Evolutionary conservation across 495 filamentous ascomycete species (phyloP).

Genomic region (Podospora sp.): DNA sequence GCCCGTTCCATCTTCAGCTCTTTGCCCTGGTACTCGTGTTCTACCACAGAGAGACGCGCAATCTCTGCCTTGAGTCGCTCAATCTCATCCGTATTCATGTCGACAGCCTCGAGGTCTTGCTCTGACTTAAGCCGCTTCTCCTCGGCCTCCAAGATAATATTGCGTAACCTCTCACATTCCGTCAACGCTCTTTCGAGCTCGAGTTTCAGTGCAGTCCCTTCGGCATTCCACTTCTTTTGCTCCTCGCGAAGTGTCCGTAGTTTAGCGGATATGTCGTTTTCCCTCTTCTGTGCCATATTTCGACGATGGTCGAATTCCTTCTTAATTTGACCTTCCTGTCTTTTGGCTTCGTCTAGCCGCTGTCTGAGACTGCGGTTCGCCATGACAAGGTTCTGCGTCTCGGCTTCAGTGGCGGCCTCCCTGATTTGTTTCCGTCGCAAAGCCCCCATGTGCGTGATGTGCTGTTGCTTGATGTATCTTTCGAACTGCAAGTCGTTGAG

Average conservation of each 20-base stretch:
- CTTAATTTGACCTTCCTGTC: constrained; percentile 61
- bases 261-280: constrained; percentile 63
- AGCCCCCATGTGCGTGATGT: constrained; percentile 73
- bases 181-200: constrained; percentile 54
- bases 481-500: constrained; percentile 78
- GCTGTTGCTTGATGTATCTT: constrained; percentile 73
- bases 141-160: constrained; percentile 62
- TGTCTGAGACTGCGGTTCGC: constrained; percentile 69
- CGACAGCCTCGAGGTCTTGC: constrained; percentile 60
- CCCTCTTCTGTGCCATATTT: constrained; percentile 69
- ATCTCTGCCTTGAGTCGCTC: constrained; percentile 60
- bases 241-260: constrained; percentile 64
- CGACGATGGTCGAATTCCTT: constrained; percentile 66
- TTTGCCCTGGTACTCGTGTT: constrained; percentile 60
- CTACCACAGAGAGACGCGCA: constrained; percentile 55
- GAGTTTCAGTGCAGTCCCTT: constrained; percentile 53
- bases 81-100: constrained; percentile 61
- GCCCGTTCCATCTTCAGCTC: constrained; percentile 56
- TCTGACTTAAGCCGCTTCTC: constrained; percentile 58
- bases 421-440: constrained; percentile 67
- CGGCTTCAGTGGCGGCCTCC: constrained; percentile 70
- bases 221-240: constrained; percentile 63
- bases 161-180: constrained; percentile 59
- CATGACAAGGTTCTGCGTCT: constrained; percentile 74
- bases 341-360: constrained; percentile 68